phyloP scores from a whole-genome alignment of 169 alveolate species.

The Amoebophrya sp. region DNA sequence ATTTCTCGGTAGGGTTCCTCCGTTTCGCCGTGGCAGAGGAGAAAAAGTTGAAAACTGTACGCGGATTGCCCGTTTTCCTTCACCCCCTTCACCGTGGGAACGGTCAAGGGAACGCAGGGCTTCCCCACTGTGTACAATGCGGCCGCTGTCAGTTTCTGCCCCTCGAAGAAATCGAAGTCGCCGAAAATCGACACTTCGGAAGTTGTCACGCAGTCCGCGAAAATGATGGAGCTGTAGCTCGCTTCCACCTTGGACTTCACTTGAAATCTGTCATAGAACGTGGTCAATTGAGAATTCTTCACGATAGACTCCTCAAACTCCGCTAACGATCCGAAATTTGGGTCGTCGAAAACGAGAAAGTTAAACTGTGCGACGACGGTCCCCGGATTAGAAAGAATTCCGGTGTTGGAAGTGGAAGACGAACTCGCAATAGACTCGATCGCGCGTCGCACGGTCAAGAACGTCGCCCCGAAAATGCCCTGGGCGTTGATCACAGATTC shows the following conservation, averaged over 20 bases:
- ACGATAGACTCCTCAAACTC: background rate
- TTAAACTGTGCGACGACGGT: background rate
- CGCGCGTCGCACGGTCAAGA: background rate
- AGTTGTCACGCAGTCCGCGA: background rate
- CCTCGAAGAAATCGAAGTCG: background rate
- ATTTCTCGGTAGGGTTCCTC: background rate
- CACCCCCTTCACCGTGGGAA: background rate
- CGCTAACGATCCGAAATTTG: background rate
- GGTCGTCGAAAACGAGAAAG: background rate
- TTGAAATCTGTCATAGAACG: background rate
- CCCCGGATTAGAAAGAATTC: too few relatives aligned
- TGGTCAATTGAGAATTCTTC: too few relatives aligned
- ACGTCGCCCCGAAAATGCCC: too few relatives aligned
- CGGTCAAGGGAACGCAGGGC: background rate
- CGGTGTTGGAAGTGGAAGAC: too few relatives aligned
- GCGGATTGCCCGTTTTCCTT: background rate
- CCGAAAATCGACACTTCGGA: background rate
- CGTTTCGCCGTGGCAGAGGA: background rate
- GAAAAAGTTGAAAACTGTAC: too few relatives aligned
- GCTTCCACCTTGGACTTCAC: background rate
- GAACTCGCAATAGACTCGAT: background rate
- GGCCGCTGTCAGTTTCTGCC: background rate
- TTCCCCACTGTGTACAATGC: background rate
- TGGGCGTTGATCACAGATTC: too few relatives aligned
- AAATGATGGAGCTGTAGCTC: background rate